Percentiles rank a stretch among this genome's conserved stretches.
Conservation (phyloP, 73 alveolate species). For the Effrenium voratum region DNA sequence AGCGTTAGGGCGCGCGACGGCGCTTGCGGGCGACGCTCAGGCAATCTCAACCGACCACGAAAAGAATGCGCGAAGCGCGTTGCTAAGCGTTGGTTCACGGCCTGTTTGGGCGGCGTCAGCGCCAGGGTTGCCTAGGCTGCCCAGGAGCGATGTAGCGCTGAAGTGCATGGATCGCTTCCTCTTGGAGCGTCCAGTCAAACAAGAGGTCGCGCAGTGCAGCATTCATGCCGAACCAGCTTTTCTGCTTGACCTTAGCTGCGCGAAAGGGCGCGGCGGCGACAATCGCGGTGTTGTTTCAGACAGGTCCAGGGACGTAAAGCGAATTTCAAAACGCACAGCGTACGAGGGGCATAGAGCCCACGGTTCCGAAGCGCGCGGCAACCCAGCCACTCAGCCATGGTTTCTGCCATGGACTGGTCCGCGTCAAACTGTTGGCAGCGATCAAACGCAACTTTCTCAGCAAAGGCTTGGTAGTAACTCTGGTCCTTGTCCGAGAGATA, state of each 20-base stretch:
- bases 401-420: neutral
- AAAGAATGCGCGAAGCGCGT: too few species aligned
- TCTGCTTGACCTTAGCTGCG: neutral
- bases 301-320: too few species aligned
- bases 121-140: too few species aligned
- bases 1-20: too few species aligned
- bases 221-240: neutral
- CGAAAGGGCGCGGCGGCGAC: too few species aligned
- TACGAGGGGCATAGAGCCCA: neutral
- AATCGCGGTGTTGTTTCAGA: too few species aligned
- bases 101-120: too few species aligned
- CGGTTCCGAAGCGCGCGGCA: constrained; percentile 5
- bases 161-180: neutral
- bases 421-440: neutral
- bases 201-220: neutral
- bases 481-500: neutral
- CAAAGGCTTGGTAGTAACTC: neutral
- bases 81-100: too few species aligned
- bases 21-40: too few species aligned
- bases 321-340: neutral
- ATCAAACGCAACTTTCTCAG: neutral
- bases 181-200: neutral
- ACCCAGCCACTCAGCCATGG: constrained; percentile 31
- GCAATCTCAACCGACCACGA: too few species aligned
- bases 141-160: neutral